phyloP scores from a whole-genome alignment of 768 basidiomycete species.

The Boletus rubescentipes region DNA sequence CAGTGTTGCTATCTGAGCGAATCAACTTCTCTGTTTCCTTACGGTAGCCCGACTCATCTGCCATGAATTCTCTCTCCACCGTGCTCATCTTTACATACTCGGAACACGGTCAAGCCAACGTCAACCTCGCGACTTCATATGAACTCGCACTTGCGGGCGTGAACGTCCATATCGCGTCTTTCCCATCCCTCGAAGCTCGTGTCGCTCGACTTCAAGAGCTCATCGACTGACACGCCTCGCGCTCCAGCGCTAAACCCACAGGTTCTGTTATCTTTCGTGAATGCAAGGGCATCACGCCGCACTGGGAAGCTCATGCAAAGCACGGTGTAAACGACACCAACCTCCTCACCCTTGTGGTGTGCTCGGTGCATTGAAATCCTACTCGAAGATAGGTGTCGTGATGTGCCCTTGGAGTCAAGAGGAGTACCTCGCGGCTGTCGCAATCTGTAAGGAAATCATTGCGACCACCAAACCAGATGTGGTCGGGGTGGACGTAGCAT shows the following conservation, averaged over 20 bases:
- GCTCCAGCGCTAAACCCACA: background rate
- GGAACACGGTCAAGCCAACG: slow-evolving; percentile 6
- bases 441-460: background rate
- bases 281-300: background rate
- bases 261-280: slow-evolving; percentile 10
- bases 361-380: background rate
- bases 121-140: slow-evolving; percentile 13
- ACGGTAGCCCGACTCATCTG: background rate
- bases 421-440: slow-evolving; percentile 4
- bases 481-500: background rate
- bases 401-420: background rate
- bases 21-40: too few relatives aligned
- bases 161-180: slow-evolving; percentile 12
- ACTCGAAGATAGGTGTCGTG: background rate
- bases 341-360: slow-evolving; percentile 1
- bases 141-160: slow-evolving; percentile 13
- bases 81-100: slow-evolving; percentile 13
- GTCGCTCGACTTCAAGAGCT: slow-evolving; percentile 6
- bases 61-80: slow-evolving; percentile 4
- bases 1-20: too few relatives aligned
- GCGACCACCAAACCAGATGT: background rate
- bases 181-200: slow-evolving; percentile 7
- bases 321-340: background rate
- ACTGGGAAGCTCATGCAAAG: background rate
- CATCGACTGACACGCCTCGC: background rate